Conservation (phyloP, 768 basidiomycete species). For the Lyophyllum semitale region DNA sequence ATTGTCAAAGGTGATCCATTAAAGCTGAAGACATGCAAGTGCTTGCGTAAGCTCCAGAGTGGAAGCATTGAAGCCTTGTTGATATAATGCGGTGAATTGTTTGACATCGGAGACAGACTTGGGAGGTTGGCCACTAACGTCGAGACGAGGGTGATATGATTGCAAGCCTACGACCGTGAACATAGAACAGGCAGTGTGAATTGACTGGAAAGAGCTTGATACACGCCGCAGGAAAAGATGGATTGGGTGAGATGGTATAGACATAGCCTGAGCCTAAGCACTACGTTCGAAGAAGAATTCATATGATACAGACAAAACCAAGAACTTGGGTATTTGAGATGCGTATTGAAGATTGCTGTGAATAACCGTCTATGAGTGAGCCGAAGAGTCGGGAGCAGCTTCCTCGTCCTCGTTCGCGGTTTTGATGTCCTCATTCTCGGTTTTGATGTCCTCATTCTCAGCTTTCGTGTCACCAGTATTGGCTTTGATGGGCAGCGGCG, state of each 20-base stretch:
- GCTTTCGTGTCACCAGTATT: slow-evolving; percentile 17
- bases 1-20: background rate
- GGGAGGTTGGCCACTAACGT: no score
- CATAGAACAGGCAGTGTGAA: no score
- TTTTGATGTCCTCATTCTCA: no score
- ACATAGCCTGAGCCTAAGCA: background rate
- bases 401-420: slow-evolving; percentile 14
- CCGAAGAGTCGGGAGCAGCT: background rate
- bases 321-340: background rate
- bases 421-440: no score
- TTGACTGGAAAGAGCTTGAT: no score
- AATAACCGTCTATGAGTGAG: background rate
- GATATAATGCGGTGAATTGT: background rate
- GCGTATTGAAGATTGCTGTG: background rate
- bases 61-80: background rate
- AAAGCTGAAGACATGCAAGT: background rate
- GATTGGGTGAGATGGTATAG: no score
- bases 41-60: background rate
- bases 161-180: background rate
- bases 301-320: background rate
- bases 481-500: slow-evolving; percentile 42
- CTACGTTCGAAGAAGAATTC: background rate
- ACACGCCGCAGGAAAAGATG: no score
- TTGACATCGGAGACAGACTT: background rate
- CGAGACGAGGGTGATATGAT: background rate